Percentiles rank a stretch among this genome's conserved stretches.
These are phyloP conservation scores for Trichophyton simii DNA, from an alignment of 2,329 filamentous ascomycete genomes.

Conservation along the genomic window DNA sequence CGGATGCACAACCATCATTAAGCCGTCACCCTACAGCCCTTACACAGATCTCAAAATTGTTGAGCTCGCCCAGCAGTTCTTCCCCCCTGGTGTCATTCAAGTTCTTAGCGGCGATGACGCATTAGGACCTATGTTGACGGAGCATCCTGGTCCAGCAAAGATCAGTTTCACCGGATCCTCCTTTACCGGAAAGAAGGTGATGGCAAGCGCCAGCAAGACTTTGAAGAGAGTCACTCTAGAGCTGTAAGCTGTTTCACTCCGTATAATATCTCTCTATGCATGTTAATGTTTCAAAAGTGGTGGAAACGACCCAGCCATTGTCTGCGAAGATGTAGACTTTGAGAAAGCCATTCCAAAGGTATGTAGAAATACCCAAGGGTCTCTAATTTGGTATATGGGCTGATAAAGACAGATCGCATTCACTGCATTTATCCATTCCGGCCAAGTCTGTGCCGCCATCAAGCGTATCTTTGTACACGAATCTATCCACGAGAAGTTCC, in stretches of 20 bases:
- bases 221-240: slow-evolving; percentile 45
- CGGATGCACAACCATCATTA: slow-evolving; percentile 45
- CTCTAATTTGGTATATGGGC: background rate
- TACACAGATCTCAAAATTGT: slow-evolving; percentile 41
- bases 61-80: slow-evolving; percentile 38
- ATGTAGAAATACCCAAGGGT: background rate
- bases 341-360: slow-evolving; percentile 32
- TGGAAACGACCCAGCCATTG: slow-evolving; percentile 45
- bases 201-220: slow-evolving; percentile 39
- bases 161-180: slow-evolving; percentile 49
- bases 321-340: slow-evolving; percentile 43
- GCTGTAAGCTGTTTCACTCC: slow-evolving; percentile 14
- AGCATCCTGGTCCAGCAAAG: slow-evolving; percentile 44
- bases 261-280: background rate
- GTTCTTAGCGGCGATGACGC: slow-evolving; percentile 43
- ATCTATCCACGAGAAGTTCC: slow-evolving; percentile 45
- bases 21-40: slow-evolving; percentile 44
- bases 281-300: slow-evolving; percentile 22
- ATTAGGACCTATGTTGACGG: slow-evolving; percentile 42
- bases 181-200: slow-evolving; percentile 39
- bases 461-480: slow-evolving; percentile 53
- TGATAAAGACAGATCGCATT: slow-evolving; percentile 28
- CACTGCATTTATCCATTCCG: slow-evolving; percentile 41
- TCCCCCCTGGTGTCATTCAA: slow-evolving; percentile 47
- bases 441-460: slow-evolving; percentile 43